Base-by-base conservation (phyloP, 495 filamentous ascomycete genomes). In the Trichoderma virens region DNA sequence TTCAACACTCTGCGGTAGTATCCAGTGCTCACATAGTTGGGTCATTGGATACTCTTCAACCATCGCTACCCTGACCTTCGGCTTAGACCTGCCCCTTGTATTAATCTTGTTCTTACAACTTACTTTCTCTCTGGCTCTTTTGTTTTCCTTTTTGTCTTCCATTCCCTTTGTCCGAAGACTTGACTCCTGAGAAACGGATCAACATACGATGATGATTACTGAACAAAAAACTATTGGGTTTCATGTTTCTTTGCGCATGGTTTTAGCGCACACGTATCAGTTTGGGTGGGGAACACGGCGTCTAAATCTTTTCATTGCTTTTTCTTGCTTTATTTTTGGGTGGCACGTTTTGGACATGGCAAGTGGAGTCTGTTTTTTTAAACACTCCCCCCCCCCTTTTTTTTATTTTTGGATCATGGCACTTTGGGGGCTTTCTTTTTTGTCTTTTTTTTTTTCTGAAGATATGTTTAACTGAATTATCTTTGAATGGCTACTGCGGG, bases 1-100 rank as follows among this genome's bases (percentile, higher is more conserved):
- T 76, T 73, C 66, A 76, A 76, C 64, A 67, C 72, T 0, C 39
- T 73, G 30, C 70, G 72, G 74, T 74, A 70, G 67, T 59, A 5
- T 30, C 32, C 51, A 56, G 32, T 11, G 32, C 32, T 11, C 4
- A 35, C 5, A n/a, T n/a, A n/a, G n/a, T n/a, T n/a, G n/a, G n/a
- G n/a, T n/a, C n/a, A n/a, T n/a, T n/a, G n/a, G n/a, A n/a, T n/a
- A n/a, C n/a, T n/a, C n/a, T n/a, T n/a, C n/a, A n/a, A n/a, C n/a
- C n/a, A n/a, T n/a, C n/a, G n/a, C 45, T 20, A 20, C 45, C 4
- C 23, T 20, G 20, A n/a, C n/a, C n/a, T 51, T 51, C 20, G 45
- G 45, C 51, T 56, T 30, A n/a, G n/a, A n/a, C n/a, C n/a, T n/a
- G n/a, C n/a, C n/a, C n/a, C n/a, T n/a, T n/a, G n/a, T n/a, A n/a